Evolutionary conservation across 1,284 basidiomycete species (phyloP).

Genomic region (Stereum hirsutum): DNA sequence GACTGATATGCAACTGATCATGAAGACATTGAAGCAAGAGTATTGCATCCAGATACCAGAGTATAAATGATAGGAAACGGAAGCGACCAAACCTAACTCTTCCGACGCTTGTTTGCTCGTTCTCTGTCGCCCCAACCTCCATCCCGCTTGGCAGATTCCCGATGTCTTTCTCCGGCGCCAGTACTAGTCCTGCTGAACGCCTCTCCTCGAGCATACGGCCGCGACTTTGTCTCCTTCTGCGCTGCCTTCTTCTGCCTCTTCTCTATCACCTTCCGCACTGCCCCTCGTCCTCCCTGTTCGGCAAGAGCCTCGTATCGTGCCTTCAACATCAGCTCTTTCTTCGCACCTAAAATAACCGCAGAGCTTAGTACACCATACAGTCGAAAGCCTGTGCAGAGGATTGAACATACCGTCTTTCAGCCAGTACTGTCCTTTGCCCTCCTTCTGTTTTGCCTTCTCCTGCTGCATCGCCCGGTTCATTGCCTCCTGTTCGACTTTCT

Average conservation of each 20-base stretch:
- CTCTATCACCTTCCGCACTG: conserved; percentile 83
- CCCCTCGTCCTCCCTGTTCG: conserved; percentile 62
- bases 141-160: not conserved
- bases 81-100: no score
- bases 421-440: conserved; percentile 81
- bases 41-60: no score
- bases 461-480: conserved; percentile 50
- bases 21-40: no score
- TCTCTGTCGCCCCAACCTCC: no score
- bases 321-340: conserved; percentile 63
- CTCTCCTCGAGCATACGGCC: conserved; percentile 43
- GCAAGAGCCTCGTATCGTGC: conserved; percentile 75
- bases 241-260: conserved; percentile 82
- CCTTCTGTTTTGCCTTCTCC: conserved; percentile 64
- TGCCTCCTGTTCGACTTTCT: conserved; percentile 62
- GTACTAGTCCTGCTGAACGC: not conserved
- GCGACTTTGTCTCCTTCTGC: conserved; percentile 83
- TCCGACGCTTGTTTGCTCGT: no score
- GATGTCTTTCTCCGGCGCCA: not conserved
- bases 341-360: conserved; percentile 52
- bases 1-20: no score
- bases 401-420: conserved; percentile 71
- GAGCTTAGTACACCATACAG: conserved; percentile 1
- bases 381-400: not conserved
- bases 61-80: no score